Evolutionary conservation across 1,284 basidiomycete genomes (phyloP).

Genomic region (Xerocomus amazonicus): DNA sequence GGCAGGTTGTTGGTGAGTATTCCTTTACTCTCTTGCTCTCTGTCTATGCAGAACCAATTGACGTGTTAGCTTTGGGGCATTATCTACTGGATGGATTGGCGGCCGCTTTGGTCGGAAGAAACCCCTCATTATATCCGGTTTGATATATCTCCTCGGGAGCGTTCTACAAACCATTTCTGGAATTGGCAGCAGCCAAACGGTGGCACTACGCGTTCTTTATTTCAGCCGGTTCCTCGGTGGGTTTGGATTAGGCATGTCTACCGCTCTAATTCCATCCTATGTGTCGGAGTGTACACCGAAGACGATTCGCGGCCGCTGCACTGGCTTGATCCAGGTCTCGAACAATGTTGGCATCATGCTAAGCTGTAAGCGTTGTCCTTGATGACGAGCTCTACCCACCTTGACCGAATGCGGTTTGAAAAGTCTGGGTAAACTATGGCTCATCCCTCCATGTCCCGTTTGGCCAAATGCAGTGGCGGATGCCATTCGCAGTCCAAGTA

Average conservation of each 20-base stretch:
- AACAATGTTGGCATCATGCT: slow-evolving; percentile 50
- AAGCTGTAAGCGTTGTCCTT: slow-evolving; percentile 38
- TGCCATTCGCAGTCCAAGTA: slow-evolving; percentile 54
- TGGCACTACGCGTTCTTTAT: slow-evolving; percentile 44
- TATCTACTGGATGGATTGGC: slow-evolving; percentile 42
- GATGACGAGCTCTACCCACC: neutral
- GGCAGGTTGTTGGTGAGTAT: slow-evolving; percentile 54
- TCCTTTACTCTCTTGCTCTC: neutral
- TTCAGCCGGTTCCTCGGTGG: slow-evolving; percentile 48
- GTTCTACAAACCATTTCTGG: slow-evolving; percentile 48
- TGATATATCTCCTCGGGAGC: slow-evolving; percentile 55
- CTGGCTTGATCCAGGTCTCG: slow-evolving; percentile 52
- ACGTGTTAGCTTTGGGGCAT: slow-evolving; percentile 41
- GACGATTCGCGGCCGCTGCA: slow-evolving; percentile 54
- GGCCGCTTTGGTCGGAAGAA: slow-evolving; percentile 44
- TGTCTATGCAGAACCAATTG: slow-evolving; percentile 1
- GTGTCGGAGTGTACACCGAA: slow-evolving; percentile 56
- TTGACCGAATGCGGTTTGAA: slow-evolving; percentile 2
- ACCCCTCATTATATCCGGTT: slow-evolving; percentile 46
- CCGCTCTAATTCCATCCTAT: slow-evolving; percentile 54
- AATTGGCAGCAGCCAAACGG: slow-evolving; percentile 37
- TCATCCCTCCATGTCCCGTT: slow-evolving; percentile 35
- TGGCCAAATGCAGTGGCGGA: slow-evolving; percentile 48
- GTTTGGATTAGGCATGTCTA: slow-evolving; percentile 50
- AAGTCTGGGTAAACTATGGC: slow-evolving; percentile 50